phyloP scores from a whole-genome alignment of 768 basidiomycete genomes.

The Brasilioporus rufonigricans region DNA sequence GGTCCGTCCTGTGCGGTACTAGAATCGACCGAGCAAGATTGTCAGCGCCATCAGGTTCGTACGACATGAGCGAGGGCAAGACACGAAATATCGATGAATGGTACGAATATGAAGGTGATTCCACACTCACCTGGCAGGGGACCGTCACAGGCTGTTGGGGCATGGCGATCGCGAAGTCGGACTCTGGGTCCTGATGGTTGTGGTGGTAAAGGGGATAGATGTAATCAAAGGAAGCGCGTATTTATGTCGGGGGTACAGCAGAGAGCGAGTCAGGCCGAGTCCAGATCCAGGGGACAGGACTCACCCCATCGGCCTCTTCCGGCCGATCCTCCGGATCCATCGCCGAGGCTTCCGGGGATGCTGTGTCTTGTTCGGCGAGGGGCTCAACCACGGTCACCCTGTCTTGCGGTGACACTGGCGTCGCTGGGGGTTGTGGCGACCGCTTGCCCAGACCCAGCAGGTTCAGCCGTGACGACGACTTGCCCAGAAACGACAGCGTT shows the following conservation, averaged over 20 bases:
- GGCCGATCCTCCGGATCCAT: conserved; percentile 24
- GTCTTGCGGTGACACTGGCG: conserved; percentile 25
- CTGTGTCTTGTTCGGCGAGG: conserved; percentile 14
- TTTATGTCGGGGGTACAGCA: conserved; percentile 16
- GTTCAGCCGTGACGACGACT: conserved; percentile 28
- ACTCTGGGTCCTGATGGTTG: conserved; percentile 16
- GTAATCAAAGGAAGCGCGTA: conserved; percentile 10
- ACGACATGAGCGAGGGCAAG: neutral
- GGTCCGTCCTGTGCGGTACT: conserved; percentile 88
- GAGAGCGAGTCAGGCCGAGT: conserved; percentile 9
- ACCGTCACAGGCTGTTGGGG: conserved; percentile 37
- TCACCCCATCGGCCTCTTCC: conserved; percentile 24
- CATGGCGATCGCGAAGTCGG: conserved; percentile 22
- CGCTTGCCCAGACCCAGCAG: conserved; percentile 27
- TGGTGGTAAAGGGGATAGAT: conserved; percentile 6
- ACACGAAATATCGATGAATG: neutral
- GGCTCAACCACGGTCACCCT: conserved; percentile 5
- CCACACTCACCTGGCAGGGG: conserved; percentile 43
- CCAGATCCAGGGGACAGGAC: conserved; percentile 2
- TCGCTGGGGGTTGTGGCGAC: conserved; percentile 30
- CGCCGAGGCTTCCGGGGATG: conserved; percentile 24
- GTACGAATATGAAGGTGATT: neutral
- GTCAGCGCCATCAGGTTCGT: conserved; percentile 6
- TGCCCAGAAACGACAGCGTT: conserved; percentile 25
- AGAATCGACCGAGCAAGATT: conserved; percentile 3